A percentile compares a stretch with the other conserved stretches of the same genome.
These are phyloP conservation scores for Hypsizygus ulmarius DNA, from an alignment of 1,284 basidiomycete species.

Conservation along the genomic window DNA sequence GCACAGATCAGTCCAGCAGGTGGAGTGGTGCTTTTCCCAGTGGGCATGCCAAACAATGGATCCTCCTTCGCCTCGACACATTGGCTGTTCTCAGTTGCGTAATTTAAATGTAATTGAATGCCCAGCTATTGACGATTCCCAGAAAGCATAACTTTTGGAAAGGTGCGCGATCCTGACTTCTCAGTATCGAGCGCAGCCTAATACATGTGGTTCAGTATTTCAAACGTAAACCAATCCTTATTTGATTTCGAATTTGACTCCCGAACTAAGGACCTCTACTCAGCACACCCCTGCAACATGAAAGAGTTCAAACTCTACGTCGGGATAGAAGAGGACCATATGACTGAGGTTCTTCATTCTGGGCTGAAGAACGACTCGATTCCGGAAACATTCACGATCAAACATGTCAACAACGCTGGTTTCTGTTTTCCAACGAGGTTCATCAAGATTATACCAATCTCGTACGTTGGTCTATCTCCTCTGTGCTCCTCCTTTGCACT, in stretches of 20 bases:
- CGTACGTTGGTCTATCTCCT: conserved; percentile 45
- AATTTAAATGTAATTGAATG: conserved; percentile 2
- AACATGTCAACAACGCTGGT: conserved; percentile 51
- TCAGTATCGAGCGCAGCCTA: conserved; percentile 1
- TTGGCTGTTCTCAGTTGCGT: conserved; percentile 66
- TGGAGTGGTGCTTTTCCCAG: conserved; percentile 69
- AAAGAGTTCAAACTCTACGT: conserved; percentile 74
- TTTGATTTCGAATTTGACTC: background rate
- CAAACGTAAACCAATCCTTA: conserved; percentile 16
- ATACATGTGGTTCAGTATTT: conserved; percentile 14
- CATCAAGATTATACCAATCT: conserved; percentile 70
- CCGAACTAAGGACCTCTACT: conserved; percentile 1
- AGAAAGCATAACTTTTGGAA: conserved; percentile 78
- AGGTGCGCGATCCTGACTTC: conserved; percentile 44
- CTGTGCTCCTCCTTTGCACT: conserved; percentile 4
- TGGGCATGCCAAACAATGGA: conserved; percentile 59
- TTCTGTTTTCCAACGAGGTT: conserved; percentile 62
- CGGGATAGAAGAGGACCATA: conserved; percentile 59
- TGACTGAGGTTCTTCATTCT: conserved; percentile 62
- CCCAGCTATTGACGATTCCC: conserved; percentile 5
- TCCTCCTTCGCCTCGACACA: conserved; percentile 59
- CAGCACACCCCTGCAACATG: conserved; percentile 73
- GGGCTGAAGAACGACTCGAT: conserved; percentile 62
- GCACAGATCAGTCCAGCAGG: conserved; percentile 61
- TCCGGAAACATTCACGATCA: conserved; percentile 62